Conservation (phyloP, 306 rosid genomes). For the Quercus engelmannii region DNA sequence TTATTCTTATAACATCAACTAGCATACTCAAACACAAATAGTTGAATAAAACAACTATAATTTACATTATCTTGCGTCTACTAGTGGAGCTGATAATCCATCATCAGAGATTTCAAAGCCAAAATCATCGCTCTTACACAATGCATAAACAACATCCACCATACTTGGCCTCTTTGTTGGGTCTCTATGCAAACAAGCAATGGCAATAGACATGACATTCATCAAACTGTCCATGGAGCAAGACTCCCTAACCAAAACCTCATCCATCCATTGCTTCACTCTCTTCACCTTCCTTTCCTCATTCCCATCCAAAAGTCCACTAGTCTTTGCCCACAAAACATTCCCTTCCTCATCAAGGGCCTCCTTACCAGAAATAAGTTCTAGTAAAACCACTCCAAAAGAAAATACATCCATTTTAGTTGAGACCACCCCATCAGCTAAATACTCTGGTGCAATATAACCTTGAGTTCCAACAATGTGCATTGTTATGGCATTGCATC, state of each 20-base stretch:
- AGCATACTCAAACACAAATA: background rate
- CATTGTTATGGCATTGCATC: conserved; percentile 92
- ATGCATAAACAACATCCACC: conserved; percentile 76
- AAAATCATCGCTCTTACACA: conserved; percentile 64
- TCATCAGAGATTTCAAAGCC: conserved; percentile 72
- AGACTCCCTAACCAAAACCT: conserved; percentile 40
- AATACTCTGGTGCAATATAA: conserved; percentile 86
- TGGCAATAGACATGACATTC: conserved; percentile 50
- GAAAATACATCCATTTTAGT: conserved; percentile 89
- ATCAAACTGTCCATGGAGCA: conserved; percentile 58
- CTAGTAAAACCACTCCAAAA: conserved; percentile 83
- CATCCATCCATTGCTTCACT: conserved; percentile 62
- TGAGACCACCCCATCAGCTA: conserved; percentile 77
- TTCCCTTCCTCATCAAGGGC: conserved; percentile 60
- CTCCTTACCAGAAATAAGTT: conserved; percentile 67
- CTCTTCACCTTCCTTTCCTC: conserved; percentile 50
- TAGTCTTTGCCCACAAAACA: conserved; percentile 46
- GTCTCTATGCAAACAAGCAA: conserved; percentile 70
- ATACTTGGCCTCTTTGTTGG: conserved; percentile 77
- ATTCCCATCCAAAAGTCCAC: conserved; percentile 42
- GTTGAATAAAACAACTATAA: background rate
- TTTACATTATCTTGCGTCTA: conserved; percentile 51
- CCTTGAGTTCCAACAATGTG: conserved; percentile 98
- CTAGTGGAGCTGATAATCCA: conserved; percentile 34
- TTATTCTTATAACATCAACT: background rate